Conservation (phyloP, 768 basidiomycete species). For the Cystobasidiopsis lactophilus region DNA sequence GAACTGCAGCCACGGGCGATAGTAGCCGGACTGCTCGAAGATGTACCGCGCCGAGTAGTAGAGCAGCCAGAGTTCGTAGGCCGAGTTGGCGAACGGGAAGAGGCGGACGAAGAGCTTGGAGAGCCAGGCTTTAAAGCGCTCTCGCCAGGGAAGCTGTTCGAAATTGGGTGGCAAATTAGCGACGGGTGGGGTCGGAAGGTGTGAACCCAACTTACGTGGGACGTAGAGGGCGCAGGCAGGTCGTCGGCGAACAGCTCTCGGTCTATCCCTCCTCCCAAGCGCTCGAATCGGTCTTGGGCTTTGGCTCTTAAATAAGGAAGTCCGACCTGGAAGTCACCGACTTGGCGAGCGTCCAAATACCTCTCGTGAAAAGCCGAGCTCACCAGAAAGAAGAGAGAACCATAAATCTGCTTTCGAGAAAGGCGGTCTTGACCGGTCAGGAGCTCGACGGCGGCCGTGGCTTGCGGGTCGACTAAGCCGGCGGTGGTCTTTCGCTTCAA, state of each 20-base stretch:
- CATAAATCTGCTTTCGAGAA: conserved; percentile 43
- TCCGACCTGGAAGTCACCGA: conserved; percentile 37
- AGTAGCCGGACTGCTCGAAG: conserved; percentile 62
- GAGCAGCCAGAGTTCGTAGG: conserved; percentile 62
- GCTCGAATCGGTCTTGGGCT: conserved; percentile 72
- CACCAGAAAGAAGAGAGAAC: conserved; percentile 55
- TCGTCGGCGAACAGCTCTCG: conserved; percentile 16
- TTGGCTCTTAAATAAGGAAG: conserved; percentile 77
- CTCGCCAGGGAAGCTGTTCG: background rate
- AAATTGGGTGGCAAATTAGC: background rate
- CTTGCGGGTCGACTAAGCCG: conserved; percentile 43
- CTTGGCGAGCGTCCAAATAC: background rate
- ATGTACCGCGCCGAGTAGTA: conserved; percentile 70
- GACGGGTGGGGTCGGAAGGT: background rate
- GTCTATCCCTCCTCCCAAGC: conserved; percentile 57
- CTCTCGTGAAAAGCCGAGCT: background rate
- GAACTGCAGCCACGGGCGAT: conserved; percentile 79
- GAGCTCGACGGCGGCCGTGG: conserved; percentile 23
- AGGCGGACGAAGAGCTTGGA: conserved; percentile 38
- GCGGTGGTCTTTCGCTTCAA: conserved; percentile 56
- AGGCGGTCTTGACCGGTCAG: conserved; percentile 40
- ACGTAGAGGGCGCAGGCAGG: background rate
- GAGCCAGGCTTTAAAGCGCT: background rate
- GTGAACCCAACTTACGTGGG: background rate
- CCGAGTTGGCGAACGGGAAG: conserved; percentile 63